Base-by-base conservation (phyloP, 2,329 filamentous ascomycete genomes). In the Epichloe baconii region DNA sequence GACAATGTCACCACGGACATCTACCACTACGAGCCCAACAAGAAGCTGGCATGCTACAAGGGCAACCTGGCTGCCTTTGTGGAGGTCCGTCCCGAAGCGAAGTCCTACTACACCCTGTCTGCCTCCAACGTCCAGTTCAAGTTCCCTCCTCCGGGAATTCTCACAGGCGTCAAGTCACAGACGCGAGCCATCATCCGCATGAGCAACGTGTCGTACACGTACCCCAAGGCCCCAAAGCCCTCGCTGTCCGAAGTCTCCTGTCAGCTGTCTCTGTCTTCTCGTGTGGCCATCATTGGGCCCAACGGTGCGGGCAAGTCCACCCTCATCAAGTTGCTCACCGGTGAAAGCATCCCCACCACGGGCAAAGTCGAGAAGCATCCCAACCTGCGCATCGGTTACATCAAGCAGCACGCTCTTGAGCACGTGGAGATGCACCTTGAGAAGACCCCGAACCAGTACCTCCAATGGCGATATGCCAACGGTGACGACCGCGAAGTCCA, bases 351-450 rank as follows among this genome's bases (percentile, higher is more conserved):
- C 58, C 93, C 88, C 15, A 85, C 85, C 55, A 70, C 71, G 19
- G 93, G 93, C 56, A 88, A 83, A 66, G 93, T 98, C 23, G 90
- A 97, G 76, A 97, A 97, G 76, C 93, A 98, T 68, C 93, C 93
- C 59, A 98, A 98, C 68, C 73, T 98, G 64, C 90, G 93, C 77
- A 96, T 98, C 62, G 93, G 93, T 50, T 98, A 98, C 75, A 97
- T 98, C 75, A 97, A 97, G 75, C 93, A 98, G 74, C 93, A 98
- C 69, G 93, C 93, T 44, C 78, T 98, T 12, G 93, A 98, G 76
- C 93, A 98, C 80, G 93, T 98, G 11, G 91, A 98, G 72, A 95
- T 96, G 91, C 93, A 98, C 65, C 76, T 97, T 60, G 93, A 98
- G 71, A 98, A 98, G 80, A 98, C 93, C 0, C 93, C 93, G 41